A percentile compares a stretch with the other conserved stretches of the same genome.
Conservation (phyloP, 192 early-diverging fungal genomes). For the Rhizoclosmatium globosum region DNA sequence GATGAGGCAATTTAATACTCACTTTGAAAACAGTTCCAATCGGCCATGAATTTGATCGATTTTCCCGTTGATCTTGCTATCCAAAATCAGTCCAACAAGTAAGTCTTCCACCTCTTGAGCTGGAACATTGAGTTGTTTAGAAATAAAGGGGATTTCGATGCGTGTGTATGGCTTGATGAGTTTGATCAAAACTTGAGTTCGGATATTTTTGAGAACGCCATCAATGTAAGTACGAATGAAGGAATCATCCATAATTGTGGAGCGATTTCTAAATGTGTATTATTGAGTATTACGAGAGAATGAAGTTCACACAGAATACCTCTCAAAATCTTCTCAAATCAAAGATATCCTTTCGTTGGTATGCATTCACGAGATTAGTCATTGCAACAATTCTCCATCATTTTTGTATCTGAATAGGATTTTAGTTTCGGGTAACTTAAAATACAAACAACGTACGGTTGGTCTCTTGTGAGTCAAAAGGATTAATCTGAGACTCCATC, state of each 20-base stretch:
- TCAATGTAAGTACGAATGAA: slow-evolving; percentile 92
- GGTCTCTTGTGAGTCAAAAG: slow-evolving; percentile 97
- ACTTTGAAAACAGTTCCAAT: slow-evolving; percentile 77
- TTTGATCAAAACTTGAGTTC: slow-evolving; percentile 86
- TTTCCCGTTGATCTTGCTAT: slow-evolving; percentile 81
- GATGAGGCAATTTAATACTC: slow-evolving; percentile 35
- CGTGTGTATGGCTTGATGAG: slow-evolving; percentile 92
- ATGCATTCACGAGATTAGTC: slow-evolving; percentile 89
- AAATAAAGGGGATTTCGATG: slow-evolving; percentile 83
- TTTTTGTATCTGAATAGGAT: slow-evolving; percentile 76
- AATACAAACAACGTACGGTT: slow-evolving; percentile 70
- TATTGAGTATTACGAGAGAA: not conserved
- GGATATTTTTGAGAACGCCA: slow-evolving; percentile 92
- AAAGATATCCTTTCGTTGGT: slow-evolving; percentile 85
- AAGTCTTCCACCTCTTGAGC: slow-evolving; percentile 83
- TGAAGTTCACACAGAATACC: slow-evolving; percentile 38
- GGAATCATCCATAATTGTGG: slow-evolving; percentile 85
- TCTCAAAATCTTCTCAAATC: slow-evolving; percentile 87
- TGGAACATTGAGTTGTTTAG: slow-evolving; percentile 83
- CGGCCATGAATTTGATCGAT: slow-evolving; percentile 93
- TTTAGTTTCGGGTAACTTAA: not conserved
- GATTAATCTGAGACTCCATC: slow-evolving; percentile 94
- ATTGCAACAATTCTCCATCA: slow-evolving; percentile 94
- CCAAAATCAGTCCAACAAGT: slow-evolving; percentile 86
- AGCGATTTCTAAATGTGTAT: slow-evolving; percentile 60